Conservation (phyloP, 2,329 filamentous ascomycete species). For the Knoxdaviesia capensis region DNA sequence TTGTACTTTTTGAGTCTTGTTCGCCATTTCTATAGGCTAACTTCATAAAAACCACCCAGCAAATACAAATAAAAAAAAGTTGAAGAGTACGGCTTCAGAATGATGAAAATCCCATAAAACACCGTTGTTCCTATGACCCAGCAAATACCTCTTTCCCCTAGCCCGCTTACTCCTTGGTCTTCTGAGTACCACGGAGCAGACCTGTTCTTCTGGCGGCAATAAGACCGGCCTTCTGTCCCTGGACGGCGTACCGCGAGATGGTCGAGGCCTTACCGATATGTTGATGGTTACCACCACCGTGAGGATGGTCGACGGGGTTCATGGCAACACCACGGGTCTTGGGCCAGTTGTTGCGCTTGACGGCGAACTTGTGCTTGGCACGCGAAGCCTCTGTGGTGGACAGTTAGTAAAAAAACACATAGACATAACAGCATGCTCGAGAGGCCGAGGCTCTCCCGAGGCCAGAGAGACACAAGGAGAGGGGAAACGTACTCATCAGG, state of each 20-base stretch:
- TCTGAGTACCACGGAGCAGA: slow-evolving; percentile 99
- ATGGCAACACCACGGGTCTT: slow-evolving; percentile 99
- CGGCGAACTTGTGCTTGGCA: slow-evolving; percentile 99
- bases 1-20: too few species aligned
- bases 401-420: slow-evolving; percentile 8
- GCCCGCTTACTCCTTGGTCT: slow-evolving; percentile 79
- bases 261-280: slow-evolving; percentile 99
- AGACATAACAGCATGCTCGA: too few species aligned
- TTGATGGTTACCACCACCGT: slow-evolving; percentile 99
- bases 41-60: not conserved
- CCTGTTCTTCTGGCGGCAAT: slow-evolving; percentile 98
- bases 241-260: slow-evolving; percentile 91
- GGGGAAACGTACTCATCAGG: slow-evolving; percentile 53
- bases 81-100: not conserved
- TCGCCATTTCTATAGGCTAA: too few species aligned
- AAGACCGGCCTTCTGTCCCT: slow-evolving; percentile 99
- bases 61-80: not conserved
- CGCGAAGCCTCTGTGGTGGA: slow-evolving; percentile 72
- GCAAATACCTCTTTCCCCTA: slow-evolving; percentile 17
- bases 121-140: slow-evolving; percentile 39
- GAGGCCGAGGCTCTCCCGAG: too few species aligned
- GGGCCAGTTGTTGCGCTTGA: slow-evolving; percentile 99
- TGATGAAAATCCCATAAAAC: slow-evolving; percentile 17
- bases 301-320: slow-evolving; percentile 99
- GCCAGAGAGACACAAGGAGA: not conserved